Evolutionary conservation across 78 protist genomes (phyloP).

Genomic region (Guillardia theta): DNA sequence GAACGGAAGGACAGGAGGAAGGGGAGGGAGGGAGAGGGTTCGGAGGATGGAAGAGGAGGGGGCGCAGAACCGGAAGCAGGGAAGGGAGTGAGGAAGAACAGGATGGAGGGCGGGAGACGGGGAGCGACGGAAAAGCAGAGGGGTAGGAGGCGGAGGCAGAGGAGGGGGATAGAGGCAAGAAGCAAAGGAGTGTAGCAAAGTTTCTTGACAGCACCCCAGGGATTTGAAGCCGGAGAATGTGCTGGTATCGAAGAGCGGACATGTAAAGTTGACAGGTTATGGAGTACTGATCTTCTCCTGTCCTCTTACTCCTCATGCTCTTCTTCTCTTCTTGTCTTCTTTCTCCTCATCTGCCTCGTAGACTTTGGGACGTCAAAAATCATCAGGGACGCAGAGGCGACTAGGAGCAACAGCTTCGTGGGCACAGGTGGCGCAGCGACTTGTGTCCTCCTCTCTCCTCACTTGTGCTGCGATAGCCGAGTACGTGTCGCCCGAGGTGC

Average conservation of each 20-base stretch:
- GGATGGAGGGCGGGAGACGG: too few species aligned
- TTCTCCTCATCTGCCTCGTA: background rate
- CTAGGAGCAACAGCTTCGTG: background rate
- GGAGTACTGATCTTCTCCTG: background rate
- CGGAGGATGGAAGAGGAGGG: too few species aligned
- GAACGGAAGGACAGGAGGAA: background rate
- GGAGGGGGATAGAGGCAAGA: too few species aligned
- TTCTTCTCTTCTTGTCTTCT: background rate
- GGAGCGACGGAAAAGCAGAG: too few species aligned
- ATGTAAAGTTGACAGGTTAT: background rate
- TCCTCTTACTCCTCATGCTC: background rate
- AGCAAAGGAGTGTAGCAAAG: too few species aligned
- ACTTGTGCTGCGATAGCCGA: background rate
- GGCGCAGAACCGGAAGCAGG: too few species aligned
- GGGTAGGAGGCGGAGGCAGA: too few species aligned
- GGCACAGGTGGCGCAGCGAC: background rate
- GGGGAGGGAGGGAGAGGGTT: background rate
- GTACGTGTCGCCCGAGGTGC: slow-evolving; percentile 10
- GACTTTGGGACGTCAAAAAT: background rate
- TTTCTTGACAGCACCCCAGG: background rate
- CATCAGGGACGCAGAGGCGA: background rate
- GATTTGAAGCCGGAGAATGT: slow-evolving; percentile 16
- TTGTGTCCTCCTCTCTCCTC: background rate
- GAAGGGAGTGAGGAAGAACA: too few species aligned
- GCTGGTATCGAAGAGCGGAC: background rate